Conservation (phyloP, 106 monocot species). For the Allium sativum region DNA sequence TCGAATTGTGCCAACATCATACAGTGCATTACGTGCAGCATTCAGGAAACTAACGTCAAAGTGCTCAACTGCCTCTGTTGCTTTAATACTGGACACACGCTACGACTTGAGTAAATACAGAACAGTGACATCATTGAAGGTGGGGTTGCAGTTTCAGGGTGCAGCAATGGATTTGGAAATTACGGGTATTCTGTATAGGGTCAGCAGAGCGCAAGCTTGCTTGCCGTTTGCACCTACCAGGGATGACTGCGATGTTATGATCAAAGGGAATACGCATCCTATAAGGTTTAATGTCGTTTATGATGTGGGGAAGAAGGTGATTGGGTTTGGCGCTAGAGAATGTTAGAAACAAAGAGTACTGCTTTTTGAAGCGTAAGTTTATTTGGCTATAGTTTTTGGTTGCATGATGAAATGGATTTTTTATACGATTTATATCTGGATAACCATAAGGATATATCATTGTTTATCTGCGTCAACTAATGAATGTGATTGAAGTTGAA, state of each 20-base stretch:
- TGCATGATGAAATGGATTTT: too few relatives aligned
- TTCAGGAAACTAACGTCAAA: conserved; percentile 22
- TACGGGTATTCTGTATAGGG: conserved; percentile 19
- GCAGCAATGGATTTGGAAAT: conserved; percentile 23
- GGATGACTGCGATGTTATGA: neutral
- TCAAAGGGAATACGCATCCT: conserved; percentile 28
- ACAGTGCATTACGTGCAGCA: conserved; percentile 25
- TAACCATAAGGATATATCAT: too few relatives aligned
- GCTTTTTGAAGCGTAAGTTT: too few relatives aligned
- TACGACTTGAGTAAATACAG: conserved; percentile 11
- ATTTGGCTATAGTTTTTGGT: too few relatives aligned
- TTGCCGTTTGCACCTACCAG: conserved; percentile 16
- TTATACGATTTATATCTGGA: too few relatives aligned
- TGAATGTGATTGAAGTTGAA: too few relatives aligned
- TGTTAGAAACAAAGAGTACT: conserved; percentile 5
- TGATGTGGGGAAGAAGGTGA: conserved; percentile 2
- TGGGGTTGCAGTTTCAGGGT: conserved; percentile 10
- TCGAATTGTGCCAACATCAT: conserved; percentile 27
- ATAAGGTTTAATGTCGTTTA: conserved; percentile 24
- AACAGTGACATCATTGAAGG: conserved; percentile 2
- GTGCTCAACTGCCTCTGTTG: neutral
- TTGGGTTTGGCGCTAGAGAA: conserved; percentile 15
- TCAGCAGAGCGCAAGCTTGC: conserved; percentile 4
- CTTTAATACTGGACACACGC: conserved; percentile 20
- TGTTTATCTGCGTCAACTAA: too few relatives aligned